Evolutionary conservation across 306 rosid species (phyloP).

Genomic region (cucumber (Cucumis sativus)): DNA sequence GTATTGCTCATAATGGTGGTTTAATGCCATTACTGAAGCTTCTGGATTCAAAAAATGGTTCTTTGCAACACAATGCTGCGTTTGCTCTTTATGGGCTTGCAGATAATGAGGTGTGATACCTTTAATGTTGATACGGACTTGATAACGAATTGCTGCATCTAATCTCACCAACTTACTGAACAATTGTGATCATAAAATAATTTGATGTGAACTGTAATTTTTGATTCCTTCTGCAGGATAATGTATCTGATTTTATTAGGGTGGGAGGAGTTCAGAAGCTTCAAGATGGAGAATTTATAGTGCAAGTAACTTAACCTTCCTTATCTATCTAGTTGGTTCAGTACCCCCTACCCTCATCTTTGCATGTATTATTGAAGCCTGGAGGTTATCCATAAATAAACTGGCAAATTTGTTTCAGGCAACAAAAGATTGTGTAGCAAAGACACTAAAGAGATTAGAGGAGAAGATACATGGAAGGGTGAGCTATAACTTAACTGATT

Average conservation of each 20-base stretch:
- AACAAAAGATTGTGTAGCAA: constrained; percentile 95
- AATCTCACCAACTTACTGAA: constrained; percentile 6
- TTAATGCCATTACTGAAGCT: constrained; percentile 82
- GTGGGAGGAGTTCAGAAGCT: constrained; percentile 93
- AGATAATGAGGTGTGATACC: constrained; percentile 69
- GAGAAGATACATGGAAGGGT: constrained; percentile 93
- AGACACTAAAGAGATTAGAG: constrained; percentile 96
- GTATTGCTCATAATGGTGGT: constrained; percentile 94
- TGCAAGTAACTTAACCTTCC: constrained; percentile 51
- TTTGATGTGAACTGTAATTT: constrained; percentile 17
- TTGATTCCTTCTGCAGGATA: constrained; percentile 54
- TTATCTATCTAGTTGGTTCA: background rate
- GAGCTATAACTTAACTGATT: constrained; percentile 15
- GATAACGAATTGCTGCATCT: background rate
- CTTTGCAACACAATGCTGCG: constrained; percentile 97
- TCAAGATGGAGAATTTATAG: constrained; percentile 96
- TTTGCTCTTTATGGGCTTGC: constrained; percentile 98
- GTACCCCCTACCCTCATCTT: background rate
- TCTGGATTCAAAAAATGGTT: constrained; percentile 95
- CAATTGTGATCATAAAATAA: background rate
- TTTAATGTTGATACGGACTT: constrained; percentile 6
- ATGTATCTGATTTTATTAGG: constrained; percentile 91
- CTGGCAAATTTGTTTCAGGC: constrained; percentile 42
- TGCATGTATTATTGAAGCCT: background rate
- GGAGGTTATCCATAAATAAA: background rate